Conservation (phyloP, 2,329 filamentous ascomycete genomes). For the Davidsoniella virescens region DNA sequence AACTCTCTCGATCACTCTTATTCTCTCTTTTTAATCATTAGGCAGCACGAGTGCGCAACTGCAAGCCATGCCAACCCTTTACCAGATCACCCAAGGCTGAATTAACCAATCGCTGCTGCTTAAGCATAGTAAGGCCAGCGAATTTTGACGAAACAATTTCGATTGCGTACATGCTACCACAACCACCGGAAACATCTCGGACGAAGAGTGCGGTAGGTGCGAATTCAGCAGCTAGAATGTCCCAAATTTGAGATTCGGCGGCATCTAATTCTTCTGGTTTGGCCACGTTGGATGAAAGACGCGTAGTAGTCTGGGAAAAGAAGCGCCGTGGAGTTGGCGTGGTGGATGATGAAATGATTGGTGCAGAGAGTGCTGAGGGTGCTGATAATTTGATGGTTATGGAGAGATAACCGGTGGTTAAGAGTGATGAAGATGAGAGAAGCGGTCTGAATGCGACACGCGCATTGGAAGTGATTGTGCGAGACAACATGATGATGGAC, state of each 20-base stretch:
- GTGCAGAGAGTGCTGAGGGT: constrained; percentile 4
- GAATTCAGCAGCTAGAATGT: constrained; percentile 33
- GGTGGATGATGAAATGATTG: constrained; percentile 1
- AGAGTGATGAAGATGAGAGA: background rate
- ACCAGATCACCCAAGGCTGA: constrained; percentile 56
- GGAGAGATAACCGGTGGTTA: background rate
- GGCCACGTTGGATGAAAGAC: constrained; percentile 19
- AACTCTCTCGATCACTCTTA: background rate
- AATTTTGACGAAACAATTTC: constrained; percentile 60
- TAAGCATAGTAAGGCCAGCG: constrained; percentile 52
- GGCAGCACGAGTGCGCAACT: constrained; percentile 53
- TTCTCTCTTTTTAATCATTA: constrained; percentile 12
- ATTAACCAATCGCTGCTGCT: constrained; percentile 73
- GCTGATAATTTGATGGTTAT: background rate
- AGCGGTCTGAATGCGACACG: background rate
- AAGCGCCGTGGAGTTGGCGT: constrained; percentile 8
- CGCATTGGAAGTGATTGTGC: background rate
- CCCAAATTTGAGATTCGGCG: constrained; percentile 43
- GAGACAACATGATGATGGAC: background rate
- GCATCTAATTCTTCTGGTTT: constrained; percentile 36
- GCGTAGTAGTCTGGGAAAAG: constrained; percentile 16
- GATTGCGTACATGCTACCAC: constrained; percentile 76
- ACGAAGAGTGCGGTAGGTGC: constrained; percentile 41
- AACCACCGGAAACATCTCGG: constrained; percentile 68
- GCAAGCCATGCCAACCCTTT: constrained; percentile 69